phyloP scores from a whole-genome alignment of 768 basidiomycete species.

The Boletus sp. region DNA sequence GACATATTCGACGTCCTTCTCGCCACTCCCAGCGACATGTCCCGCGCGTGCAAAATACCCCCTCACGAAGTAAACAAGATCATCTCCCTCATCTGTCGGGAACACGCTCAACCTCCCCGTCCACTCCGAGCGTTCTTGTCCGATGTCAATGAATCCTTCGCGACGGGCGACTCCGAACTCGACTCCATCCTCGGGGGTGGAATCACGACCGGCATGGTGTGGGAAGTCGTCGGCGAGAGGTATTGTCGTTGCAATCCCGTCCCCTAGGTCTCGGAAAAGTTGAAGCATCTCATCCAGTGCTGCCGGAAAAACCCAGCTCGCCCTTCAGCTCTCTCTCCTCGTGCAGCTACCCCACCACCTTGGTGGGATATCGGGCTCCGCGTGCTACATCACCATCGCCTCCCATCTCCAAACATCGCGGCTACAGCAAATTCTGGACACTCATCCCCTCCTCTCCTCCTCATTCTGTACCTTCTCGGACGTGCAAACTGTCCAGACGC shows the following conservation, averaged over 20 bases:
- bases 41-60: slow-evolving; percentile 52
- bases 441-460: slow-evolving; percentile 45
- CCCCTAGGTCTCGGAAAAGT: background rate
- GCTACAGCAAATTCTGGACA: slow-evolving; percentile 59
- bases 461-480: slow-evolving; percentile 47
- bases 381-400: slow-evolving; percentile 77
- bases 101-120: slow-evolving; percentile 37
- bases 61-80: slow-evolving; percentile 48
- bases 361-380: slow-evolving; percentile 61
- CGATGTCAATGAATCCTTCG: slow-evolving; percentile 48
- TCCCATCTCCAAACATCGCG: slow-evolving; percentile 65
- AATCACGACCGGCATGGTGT: slow-evolving; percentile 72
- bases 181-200: slow-evolving; percentile 78
- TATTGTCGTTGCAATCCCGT: slow-evolving; percentile 28
- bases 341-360: slow-evolving; percentile 63
- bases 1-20: slow-evolving; percentile 51
- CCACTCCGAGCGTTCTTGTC: slow-evolving; percentile 39
- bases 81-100: slow-evolving; percentile 47
- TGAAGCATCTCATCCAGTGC: slow-evolving; percentile 50
- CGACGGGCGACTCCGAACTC: slow-evolving; percentile 70
- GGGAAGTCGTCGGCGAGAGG: slow-evolving; percentile 91
- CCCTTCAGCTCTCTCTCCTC: slow-evolving; percentile 75
- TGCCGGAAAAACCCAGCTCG: slow-evolving; percentile 92
- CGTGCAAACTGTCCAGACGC: slow-evolving; percentile 59
- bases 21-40: slow-evolving; percentile 46